These are phyloP conservation scores for Gossypium davidsonii DNA, from an alignment of 441 rosid genomes.

Conservation along the genomic window DNA sequence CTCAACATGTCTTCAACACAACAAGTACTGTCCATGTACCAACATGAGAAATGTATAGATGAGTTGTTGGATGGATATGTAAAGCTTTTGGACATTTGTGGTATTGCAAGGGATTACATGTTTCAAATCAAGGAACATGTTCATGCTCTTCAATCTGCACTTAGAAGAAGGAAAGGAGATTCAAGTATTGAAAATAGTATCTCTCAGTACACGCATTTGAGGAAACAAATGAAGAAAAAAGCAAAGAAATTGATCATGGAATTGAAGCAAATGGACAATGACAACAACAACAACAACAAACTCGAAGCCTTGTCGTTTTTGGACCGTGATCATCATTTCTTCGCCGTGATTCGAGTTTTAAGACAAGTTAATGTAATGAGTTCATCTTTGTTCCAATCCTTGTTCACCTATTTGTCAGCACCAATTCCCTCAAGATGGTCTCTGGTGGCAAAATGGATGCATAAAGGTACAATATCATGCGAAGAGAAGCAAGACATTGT, in stretches of 20 bases:
- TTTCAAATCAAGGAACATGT: constrained; percentile 37
- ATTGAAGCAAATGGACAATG: constrained; percentile 36
- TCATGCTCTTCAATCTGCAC: constrained; percentile 40
- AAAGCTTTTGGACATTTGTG: constrained; percentile 47
- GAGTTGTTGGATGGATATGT: constrained; percentile 53
- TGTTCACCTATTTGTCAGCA: constrained; percentile 38
- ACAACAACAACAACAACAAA: constrained; percentile 7
- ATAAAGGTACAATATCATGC: constrained; percentile 27
- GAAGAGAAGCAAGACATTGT: constrained; percentile 25
- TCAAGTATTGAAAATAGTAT: constrained; percentile 22
- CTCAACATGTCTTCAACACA: constrained; percentile 48
- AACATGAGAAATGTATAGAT: constrained; percentile 35
- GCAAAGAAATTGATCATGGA: constrained; percentile 27
- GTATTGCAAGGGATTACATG: constrained; percentile 40
- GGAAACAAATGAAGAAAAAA: constrained; percentile 50
- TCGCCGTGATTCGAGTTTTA: constrained; percentile 35
- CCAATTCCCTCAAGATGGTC: constrained; percentile 36
- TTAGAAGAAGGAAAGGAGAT: constrained; percentile 42
- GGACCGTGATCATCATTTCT: constrained; percentile 33
- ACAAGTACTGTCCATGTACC: constrained; percentile 27
- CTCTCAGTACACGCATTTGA: constrained; percentile 26
- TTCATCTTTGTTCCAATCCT: constrained; percentile 33
- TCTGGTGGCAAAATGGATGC: constrained; percentile 37
- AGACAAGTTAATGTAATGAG: constrained; percentile 34
- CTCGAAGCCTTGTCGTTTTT: constrained; percentile 6